These are phyloP conservation scores for Fusarium sp. DNA, from an alignment of 2,329 filamentous ascomycete species.

Conservation along the genomic window DNA sequence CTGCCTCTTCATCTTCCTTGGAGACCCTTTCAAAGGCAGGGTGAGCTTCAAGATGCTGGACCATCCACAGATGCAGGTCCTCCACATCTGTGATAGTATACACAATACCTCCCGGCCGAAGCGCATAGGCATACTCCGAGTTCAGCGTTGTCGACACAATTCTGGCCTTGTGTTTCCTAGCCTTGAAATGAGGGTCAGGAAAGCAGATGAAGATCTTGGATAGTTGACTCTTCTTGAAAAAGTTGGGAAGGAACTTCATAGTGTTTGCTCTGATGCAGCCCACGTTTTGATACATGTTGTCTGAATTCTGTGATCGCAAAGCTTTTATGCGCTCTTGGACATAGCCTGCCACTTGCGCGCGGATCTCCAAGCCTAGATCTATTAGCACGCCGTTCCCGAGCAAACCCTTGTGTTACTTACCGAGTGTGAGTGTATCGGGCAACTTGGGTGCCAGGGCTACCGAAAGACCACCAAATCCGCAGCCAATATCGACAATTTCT, in stretches of 20 bases:
- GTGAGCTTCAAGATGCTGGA: constrained; percentile 83
- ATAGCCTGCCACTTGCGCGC: constrained; percentile 89
- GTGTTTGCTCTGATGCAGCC: constrained; percentile 91
- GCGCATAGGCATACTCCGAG: constrained; percentile 91
- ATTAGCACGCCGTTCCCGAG: constrained; percentile 1
- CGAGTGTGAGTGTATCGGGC: constrained; percentile 85
- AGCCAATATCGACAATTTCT: constrained; percentile 96
- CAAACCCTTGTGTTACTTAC: constrained; percentile 60
- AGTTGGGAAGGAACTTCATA: constrained; percentile 99
- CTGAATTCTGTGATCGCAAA: constrained; percentile 75
- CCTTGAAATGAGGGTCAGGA: constrained; percentile 98
- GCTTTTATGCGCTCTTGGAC: constrained; percentile 90
- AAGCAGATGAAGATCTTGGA: constrained; percentile 97
- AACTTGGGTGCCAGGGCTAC: constrained; percentile 86
- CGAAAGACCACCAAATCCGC: constrained; percentile 92
- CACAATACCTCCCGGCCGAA: constrained; percentile 85
- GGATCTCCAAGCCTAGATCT: constrained; percentile 85
- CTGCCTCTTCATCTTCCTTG: constrained; percentile 74
- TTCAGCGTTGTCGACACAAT: constrained; percentile 92
- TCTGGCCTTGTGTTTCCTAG: constrained; percentile 94
- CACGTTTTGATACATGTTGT: constrained; percentile 82
- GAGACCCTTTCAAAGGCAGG: constrained; percentile 82
- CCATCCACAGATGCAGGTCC: constrained; percentile 94
- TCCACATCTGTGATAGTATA: constrained; percentile 99
- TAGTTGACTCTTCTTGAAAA: constrained; percentile 86